Evolutionary conservation across 2,329 filamentous ascomycete species (phyloP).

Genomic region (Botrytis sinoallii): DNA sequence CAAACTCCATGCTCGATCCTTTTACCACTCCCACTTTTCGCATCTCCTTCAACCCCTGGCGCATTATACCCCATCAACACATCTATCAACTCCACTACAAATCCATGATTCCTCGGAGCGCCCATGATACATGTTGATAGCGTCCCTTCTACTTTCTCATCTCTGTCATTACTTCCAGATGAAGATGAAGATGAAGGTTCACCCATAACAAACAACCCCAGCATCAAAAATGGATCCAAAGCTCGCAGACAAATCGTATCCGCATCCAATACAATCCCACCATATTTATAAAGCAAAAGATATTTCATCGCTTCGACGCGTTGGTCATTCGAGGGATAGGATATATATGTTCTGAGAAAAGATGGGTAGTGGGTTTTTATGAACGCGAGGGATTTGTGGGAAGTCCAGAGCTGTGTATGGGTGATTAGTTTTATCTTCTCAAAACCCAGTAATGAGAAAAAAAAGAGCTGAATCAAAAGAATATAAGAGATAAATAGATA

Average conservation of each 20-base stretch:
- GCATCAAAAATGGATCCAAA: not conserved
- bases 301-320: not conserved
- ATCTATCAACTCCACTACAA: not conserved
- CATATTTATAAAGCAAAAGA: not conserved
- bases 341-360: not conserved
- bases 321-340: not conserved
- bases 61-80: not conserved
- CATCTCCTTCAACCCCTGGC: not conserved
- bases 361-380: not conserved
- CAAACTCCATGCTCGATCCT: fast-evolving
- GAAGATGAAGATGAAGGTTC: not conserved
- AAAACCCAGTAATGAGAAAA: too few species aligned
- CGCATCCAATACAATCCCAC: not conserved
- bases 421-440: not conserved
- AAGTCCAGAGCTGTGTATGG: not conserved
- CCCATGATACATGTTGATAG: not conserved
- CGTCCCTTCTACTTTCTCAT: not conserved
- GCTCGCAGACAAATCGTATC: not conserved
- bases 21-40: fast-evolving
- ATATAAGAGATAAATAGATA: not conserved
- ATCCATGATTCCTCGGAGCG: not conserved
- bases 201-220: not conserved
- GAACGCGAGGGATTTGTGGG: not conserved
- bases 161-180: too few species aligned
- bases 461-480: not conserved